Conservation (phyloP, 192 early-diverging fungal species). For the Rhizoclosmatium globosum region DNA sequence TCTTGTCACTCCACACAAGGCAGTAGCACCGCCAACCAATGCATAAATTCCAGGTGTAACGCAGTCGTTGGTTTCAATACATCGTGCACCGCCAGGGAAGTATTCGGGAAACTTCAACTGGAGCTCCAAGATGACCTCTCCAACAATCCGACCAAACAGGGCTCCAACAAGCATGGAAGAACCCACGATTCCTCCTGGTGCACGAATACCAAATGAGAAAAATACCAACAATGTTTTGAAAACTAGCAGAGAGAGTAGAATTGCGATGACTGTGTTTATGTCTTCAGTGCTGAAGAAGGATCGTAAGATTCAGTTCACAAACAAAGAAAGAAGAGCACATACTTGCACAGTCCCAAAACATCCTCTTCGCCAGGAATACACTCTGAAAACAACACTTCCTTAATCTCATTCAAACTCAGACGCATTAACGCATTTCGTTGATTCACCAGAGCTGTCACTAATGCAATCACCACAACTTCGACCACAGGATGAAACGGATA, state of each 20-base stretch:
- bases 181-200: conserved; percentile 91
- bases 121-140: conserved; percentile 71
- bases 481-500: conserved; percentile 37
- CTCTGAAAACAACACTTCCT: conserved; percentile 49
- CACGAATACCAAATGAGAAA: conserved; percentile 55
- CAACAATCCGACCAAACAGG: conserved; percentile 81
- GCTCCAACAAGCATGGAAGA: conserved; percentile 92
- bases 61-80: conserved; percentile 75
- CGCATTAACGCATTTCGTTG: conserved; percentile 40
- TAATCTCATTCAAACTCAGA: conserved; percentile 30
- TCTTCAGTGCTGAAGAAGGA: background rate
- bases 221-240: conserved; percentile 42
- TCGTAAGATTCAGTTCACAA: too few species aligned
- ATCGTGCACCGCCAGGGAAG: conserved; percentile 34
- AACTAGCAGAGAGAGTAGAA: conserved; percentile 34
- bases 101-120: conserved; percentile 5
- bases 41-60: conserved; percentile 90
- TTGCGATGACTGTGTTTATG: background rate
- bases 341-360: conserved; percentile 33
- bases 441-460: conserved; percentile 45
- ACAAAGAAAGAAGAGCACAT: background rate
- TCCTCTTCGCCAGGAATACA: conserved; percentile 37
- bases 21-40: conserved; percentile 87
- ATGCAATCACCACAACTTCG: conserved; percentile 50
- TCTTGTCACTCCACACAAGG: conserved; percentile 82